Base-by-base conservation (phyloP, 306 rosid genomes). In the Cajanus cajan region DNA sequence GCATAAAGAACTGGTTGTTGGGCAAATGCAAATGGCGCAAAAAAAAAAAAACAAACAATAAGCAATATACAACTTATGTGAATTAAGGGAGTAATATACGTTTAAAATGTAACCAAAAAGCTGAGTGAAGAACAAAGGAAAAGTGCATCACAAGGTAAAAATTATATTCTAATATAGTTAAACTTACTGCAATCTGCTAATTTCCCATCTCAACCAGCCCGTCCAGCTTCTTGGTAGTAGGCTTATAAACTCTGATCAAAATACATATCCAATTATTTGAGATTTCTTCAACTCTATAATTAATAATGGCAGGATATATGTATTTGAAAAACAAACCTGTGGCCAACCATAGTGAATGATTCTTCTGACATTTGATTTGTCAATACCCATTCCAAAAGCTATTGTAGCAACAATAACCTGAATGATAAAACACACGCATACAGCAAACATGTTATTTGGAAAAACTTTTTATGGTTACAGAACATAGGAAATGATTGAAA, bases 371-470 rank as follows among this genome's bases (percentile, higher is more conserved):
- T 92, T 90, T 3, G 85, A 77, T 82, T 92, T 94, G 91, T 94
- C 98, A 83, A 94, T 94, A 14, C 98, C 97, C 98, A 94, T 94
- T 85, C 97, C 98, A 87, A 94, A 94, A 52, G 98, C 98, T 80
- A 90, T 84, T 51, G 98, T 94, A 80, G 98, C 98, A 78, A 94
- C 98, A 65, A 94, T 92, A 67, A 94, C 96, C 98, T 94, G 82
- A 37, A 78, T 59, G 66, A 69, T 71, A 28, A 70, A 21, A 82
- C 36, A 79, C 51, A 44, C n/a, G 37, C 12, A 18, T 39, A 24
- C 28, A n/a, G n/a, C n/a, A n/a, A n/a, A n/a, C n/a, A 14, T 24
- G 51, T 76, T 71, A 44, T 15, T 52, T 24, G 52, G 50, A 11
- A 71, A 55, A 52, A 44, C 47, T 6, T 12, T 57, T 69, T 50